phyloP scores from a whole-genome alignment of 768 basidiomycete species.

The Brasilioporus rufonigricans region DNA sequence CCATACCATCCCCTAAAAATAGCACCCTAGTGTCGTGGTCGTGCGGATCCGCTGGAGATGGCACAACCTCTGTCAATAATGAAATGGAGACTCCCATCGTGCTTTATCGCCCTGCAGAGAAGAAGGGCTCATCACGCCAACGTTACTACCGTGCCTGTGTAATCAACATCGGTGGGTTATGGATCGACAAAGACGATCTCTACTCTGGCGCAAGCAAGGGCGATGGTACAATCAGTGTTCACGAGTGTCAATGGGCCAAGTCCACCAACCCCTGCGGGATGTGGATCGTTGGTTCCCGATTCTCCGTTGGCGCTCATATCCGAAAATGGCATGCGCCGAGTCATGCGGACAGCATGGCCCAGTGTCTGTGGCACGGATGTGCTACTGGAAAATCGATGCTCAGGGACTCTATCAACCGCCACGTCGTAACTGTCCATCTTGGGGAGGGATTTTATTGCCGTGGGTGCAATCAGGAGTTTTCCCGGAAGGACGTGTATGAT shows the following conservation, averaged over 20 bases:
- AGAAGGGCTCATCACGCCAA: not conserved
- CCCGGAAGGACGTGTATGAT: constrained; percentile 6
- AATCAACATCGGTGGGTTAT: not conserved
- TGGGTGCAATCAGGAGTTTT: not conserved
- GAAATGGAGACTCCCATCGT: not conserved
- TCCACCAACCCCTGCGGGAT: constrained; percentile 3
- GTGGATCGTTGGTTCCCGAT: constrained; percentile 8
- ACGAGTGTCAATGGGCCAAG: constrained; percentile 8
- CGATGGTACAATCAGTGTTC: not conserved
- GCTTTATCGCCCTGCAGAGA: not conserved
- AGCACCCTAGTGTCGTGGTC: not conserved
- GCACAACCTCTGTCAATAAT: not conserved
- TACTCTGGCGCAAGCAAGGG: not conserved
- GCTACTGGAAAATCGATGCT: not conserved
- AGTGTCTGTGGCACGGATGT: constrained; percentile 9
- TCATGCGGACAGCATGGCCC: not conserved
- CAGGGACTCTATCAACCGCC: constrained; percentile 1
- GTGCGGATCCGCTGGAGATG: too few relatives aligned
- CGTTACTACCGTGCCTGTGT: not conserved
- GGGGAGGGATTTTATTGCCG: constrained; percentile 4
- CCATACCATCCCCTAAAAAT: not conserved
- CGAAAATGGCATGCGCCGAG: constrained; percentile 3
- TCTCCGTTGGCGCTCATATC: not conserved
- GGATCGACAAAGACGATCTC: constrained; percentile 9
- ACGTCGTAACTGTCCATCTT: constrained; percentile 6